Conservation (phyloP, 192 early-diverging fungal genomes). For the Coemansia sp. region DNA sequence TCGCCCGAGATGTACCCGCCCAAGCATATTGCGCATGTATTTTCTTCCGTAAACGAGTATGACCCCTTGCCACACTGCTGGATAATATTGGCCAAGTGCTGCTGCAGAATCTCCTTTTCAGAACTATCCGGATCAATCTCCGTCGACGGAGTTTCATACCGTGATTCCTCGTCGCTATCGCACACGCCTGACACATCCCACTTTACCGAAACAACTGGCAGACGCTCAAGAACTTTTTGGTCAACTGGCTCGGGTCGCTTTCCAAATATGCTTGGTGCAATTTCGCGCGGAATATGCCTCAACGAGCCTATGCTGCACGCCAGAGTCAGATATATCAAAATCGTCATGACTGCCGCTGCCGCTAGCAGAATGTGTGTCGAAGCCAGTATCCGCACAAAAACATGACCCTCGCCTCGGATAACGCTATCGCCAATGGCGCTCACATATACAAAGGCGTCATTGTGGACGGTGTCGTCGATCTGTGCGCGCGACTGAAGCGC, state of each 20-base stretch:
- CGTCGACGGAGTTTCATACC: constrained; percentile 23
- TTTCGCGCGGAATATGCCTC: constrained; percentile 32
- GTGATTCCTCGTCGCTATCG: constrained; percentile 23
- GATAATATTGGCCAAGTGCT: constrained; percentile 38
- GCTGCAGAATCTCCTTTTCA: constrained; percentile 19
- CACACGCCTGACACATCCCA: constrained; percentile 16
- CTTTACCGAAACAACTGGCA: constrained; percentile 36
- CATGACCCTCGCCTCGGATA: neutral
- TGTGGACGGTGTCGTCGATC: constrained; percentile 1
- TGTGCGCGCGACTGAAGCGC: neutral
- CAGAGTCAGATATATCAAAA: constrained; percentile 28
- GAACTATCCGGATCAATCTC: neutral
- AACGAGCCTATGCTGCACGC: constrained; percentile 46
- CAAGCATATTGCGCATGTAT: constrained; percentile 75
- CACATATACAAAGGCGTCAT: constrained; percentile 31
- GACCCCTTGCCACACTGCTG: constrained; percentile 26
- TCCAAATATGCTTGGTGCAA: constrained; percentile 34
- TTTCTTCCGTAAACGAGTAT: constrained; percentile 57
- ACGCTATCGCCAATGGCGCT: constrained; percentile 13
- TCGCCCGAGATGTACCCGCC: constrained; percentile 65
- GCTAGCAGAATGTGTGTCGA: constrained; percentile 36
- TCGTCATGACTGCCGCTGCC: constrained; percentile 15
- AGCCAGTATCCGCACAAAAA: constrained; percentile 26
- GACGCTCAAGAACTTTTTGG: constrained; percentile 16
- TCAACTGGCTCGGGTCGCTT: constrained; percentile 32